Conservation (phyloP, 805 yeast species). For the Tanozyma kutaoensis region DNA sequence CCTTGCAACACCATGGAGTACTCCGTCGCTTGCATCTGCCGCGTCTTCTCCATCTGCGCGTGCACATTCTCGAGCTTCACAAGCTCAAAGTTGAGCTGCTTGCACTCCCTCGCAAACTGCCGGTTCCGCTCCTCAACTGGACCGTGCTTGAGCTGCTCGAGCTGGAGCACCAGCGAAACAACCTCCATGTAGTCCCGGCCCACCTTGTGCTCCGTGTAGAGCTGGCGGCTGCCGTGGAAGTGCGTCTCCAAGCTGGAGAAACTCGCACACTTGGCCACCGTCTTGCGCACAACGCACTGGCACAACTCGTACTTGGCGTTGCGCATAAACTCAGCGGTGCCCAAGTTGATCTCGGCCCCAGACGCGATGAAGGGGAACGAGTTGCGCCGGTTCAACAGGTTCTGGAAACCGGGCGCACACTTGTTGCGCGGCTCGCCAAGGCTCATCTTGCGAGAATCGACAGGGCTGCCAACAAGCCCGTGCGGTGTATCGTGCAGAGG, state of each 20-base stretch:
- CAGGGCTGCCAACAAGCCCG: no score
- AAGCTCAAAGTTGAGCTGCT: conserved; percentile 17
- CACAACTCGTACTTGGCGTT: conserved; percentile 1
- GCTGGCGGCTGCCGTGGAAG: not conserved
- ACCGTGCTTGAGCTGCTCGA: conserved; percentile 8
- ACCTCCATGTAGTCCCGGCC: conserved; percentile 7
- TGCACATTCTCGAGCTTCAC: conserved; percentile 13
- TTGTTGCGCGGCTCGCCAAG: no score
- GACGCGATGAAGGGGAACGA: conserved; percentile 15
- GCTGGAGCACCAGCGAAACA: conserved; percentile 8
- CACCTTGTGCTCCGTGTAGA: conserved; percentile 5
- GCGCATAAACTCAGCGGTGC: conserved; percentile 8
- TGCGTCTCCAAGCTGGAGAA: conserved; percentile 10
- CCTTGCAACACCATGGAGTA: conserved; percentile 13
- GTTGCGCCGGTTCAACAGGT: conserved; percentile 17
- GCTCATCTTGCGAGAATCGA: no score
- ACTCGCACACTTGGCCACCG: conserved; percentile 9
- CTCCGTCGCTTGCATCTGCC: conserved; percentile 5
- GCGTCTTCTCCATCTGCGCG: conserved; percentile 9
- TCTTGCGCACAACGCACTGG: not conserved
- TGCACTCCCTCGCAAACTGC: conserved; percentile 8
- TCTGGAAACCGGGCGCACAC: no score
- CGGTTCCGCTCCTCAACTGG: conserved; percentile 3
- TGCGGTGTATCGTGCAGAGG: no score
- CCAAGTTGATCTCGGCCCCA: conserved; percentile 8